Percentiles rank a stretch among this genome's conserved stretches.
Conservation (phyloP, 805 yeast species). For the Cyberlindnera subsufficiens region DNA sequence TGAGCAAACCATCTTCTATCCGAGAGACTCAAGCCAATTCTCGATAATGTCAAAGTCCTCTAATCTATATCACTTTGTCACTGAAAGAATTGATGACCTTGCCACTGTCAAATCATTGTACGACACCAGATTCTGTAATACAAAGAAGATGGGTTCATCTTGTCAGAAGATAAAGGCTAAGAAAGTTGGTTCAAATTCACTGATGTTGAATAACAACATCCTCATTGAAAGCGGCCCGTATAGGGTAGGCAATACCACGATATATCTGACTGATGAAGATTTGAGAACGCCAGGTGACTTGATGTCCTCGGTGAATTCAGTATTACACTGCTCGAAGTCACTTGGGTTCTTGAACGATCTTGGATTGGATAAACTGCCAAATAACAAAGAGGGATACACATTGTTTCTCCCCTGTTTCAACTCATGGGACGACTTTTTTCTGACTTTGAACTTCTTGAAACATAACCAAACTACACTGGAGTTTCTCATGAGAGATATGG, state of each 20-base stretch:
- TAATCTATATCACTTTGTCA: conserved; percentile 60
- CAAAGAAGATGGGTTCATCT: conserved; percentile 51
- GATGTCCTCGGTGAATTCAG: conserved; percentile 58
- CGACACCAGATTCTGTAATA: conserved; percentile 46
- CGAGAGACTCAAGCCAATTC: conserved; percentile 26
- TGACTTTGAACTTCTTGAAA: conserved; percentile 55
- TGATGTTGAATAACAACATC: conserved; percentile 51
- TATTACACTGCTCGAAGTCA: conserved; percentile 59
- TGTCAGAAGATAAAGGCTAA: conserved; percentile 56
- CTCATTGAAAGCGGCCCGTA: conserved; percentile 39
- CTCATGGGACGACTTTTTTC: conserved; percentile 62
- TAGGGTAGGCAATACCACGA: conserved; percentile 55
- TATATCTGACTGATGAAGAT: conserved; percentile 59
- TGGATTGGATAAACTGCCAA: conserved; percentile 44
- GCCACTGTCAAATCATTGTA: conserved; percentile 28
- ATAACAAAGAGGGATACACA: conserved; percentile 62
- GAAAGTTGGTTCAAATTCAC: conserved; percentile 24
- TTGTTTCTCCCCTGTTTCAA: conserved; percentile 70
- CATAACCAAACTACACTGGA: conserved; percentile 44
- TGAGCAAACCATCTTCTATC: conserved; percentile 60
- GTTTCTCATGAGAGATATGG: conserved; percentile 47
- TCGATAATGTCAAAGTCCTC: conserved; percentile 26
- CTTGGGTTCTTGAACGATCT: conserved; percentile 49
- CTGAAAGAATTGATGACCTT: conserved; percentile 35
- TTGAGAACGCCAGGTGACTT: conserved; percentile 59